Percentiles rank a stretch among this genome's conserved stretches.
Evolutionary conservation across 805 yeast genomes (phyloP).

Genomic region (Yamadazyma phyllophila): DNA sequence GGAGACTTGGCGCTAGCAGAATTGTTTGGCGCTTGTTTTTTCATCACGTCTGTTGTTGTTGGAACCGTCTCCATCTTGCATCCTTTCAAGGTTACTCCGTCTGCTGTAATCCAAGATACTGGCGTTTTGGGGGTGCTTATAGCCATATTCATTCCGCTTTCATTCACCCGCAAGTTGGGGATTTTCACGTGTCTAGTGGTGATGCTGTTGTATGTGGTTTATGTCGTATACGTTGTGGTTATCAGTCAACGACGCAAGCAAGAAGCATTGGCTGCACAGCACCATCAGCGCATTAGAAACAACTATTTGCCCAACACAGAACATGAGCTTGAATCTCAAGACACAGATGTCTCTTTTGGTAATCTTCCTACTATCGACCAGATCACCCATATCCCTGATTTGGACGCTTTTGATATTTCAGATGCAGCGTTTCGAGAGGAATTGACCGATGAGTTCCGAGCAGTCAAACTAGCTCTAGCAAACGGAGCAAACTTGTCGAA

Average conservation of each 20-base stretch:
- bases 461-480: slow-evolving; percentile 8
- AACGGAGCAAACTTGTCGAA: slow-evolving; percentile 11
- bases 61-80: slow-evolving; percentile 72
- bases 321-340: background rate
- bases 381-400: slow-evolving; percentile 24
- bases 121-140: slow-evolving; percentile 54
- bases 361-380: slow-evolving; percentile 7
- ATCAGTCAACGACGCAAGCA: slow-evolving; percentile 19
- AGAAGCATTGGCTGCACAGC: slow-evolving; percentile 21
- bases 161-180: slow-evolving; percentile 54
- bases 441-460: slow-evolving; percentile 13
- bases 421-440: slow-evolving; percentile 14
- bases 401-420: slow-evolving; percentile 21
- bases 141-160: slow-evolving; percentile 47
- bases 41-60: slow-evolving; percentile 73
- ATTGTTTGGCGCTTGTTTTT: slow-evolving; percentile 85
- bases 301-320: slow-evolving; percentile 14
- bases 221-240: slow-evolving; percentile 50
- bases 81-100: slow-evolving; percentile 57
- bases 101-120: slow-evolving; percentile 59
- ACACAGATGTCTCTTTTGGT: background rate
- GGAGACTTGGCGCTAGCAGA: slow-evolving; percentile 85
- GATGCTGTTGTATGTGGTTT: slow-evolving; percentile 53
- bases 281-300: slow-evolving; percentile 16
- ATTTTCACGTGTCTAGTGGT: slow-evolving; percentile 56